phyloP scores from a whole-genome alignment of 2,329 filamentous ascomycete species.

The Penicillium sp. region DNA sequence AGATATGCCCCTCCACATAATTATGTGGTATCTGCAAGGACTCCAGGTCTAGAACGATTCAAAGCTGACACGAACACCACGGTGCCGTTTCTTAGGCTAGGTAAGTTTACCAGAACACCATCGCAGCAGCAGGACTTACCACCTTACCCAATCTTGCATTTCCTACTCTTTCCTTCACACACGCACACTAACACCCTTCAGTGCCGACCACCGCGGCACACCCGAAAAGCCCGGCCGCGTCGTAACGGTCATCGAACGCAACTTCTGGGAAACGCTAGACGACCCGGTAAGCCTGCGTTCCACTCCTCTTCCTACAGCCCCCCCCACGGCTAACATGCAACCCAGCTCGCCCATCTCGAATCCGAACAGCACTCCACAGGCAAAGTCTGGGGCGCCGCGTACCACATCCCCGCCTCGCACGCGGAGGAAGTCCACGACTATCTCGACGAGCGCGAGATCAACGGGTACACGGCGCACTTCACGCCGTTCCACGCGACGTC shows the following conservation, averaged over 20 bases:
- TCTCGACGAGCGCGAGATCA: conserved; percentile 94
- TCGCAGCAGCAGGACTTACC: not conserved
- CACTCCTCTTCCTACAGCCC: not conserved
- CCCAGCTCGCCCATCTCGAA: conserved; percentile 37
- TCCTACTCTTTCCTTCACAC: not conserved
- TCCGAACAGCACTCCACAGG: conserved; percentile 28
- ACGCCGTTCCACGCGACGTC: conserved; percentile 71
- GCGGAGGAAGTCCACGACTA: conserved; percentile 82
- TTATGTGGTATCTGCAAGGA: too few relatives aligned
- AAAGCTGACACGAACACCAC: conserved; percentile 10
- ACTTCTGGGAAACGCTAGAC: conserved; percentile 73
- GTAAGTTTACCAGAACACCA: conserved; percentile 16
- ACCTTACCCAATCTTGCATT: not conserved
- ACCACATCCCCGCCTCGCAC: conserved; percentile 70
- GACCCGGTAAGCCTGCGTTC: conserved; percentile 59
- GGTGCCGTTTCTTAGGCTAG: conserved; percentile 30
- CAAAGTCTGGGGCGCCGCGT: conserved; percentile 87
- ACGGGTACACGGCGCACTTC: conserved; percentile 93
- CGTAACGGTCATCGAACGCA: conserved; percentile 82
- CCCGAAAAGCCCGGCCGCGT: conserved; percentile 84
- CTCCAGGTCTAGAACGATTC: conserved; percentile 6
- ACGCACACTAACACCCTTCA: conserved; percentile 38
- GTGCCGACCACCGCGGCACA: conserved; percentile 92
- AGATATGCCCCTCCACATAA: not conserved
- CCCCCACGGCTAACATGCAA: not conserved